Evolutionary conservation across 768 basidiomycete species (phyloP), one percentile per base, ranked within the genome.

Genomic region (Lentinula detonsa): DNA sequence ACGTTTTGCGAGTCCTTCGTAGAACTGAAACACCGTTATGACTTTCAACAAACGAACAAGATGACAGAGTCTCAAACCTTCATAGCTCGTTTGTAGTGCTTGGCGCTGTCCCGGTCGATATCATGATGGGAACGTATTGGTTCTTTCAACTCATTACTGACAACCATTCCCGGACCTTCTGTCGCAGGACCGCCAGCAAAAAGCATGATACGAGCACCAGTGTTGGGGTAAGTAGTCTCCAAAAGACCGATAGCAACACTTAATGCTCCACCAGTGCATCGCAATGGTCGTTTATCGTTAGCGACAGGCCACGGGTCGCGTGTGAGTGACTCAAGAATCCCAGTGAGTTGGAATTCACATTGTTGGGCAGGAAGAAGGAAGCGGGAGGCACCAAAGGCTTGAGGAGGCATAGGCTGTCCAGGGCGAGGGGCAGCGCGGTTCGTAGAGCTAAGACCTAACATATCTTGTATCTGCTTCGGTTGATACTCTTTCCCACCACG

Each of bases 41-140:
- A 59, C 28, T 5, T 51, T 21, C 9, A n/a, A 46, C 15, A 43
- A 15, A 1, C 13, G 7, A 11, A 21, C 31, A 39, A 18, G 28
- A 42, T 16, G 15, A 13, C 21, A 21, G 37, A 55, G 78, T 54
- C 63, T 37, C 37, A 28, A 42, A 95, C 96, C 86, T 98, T 99
- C 64, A 87, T 85, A 13, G 97, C 94, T 49, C 94, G 88, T 77
- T 98, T 98, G 79, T 89, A 98, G 71, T 99, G 95, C 74, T 98
- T 98, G 48, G 90, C 95, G 63, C 86, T 90, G 72, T 99, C 97
- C 18, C 94, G 83, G 69, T 99, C 97, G 67, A 98, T 98, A 69
- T 99, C 97, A 75, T 98, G 96, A 71, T 99, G 97, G 7, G 95
- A 97, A 57, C 97, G 90, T 64, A 99, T 98, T 2, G 95, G 94